Conservation (phyloP, 345 rosid genomes). For the Arabis hirsuta region DNA sequence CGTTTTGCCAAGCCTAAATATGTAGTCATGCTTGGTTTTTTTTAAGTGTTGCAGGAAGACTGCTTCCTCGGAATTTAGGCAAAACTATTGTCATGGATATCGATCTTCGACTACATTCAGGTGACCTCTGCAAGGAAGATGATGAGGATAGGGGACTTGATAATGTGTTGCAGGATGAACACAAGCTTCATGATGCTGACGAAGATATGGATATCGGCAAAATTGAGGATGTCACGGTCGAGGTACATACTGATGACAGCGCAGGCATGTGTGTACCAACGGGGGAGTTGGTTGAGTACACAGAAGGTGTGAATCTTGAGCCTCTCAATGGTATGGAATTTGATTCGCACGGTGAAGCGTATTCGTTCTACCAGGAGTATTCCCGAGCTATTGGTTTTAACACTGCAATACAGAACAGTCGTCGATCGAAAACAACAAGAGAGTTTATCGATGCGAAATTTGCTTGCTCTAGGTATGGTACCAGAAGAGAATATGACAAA, state of each 20-base stretch:
- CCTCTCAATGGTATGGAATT: conserved; percentile 72
- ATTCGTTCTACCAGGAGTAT: conserved; percentile 75
- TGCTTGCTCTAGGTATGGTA: conserved; percentile 80
- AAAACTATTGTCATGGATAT: conserved; percentile 54
- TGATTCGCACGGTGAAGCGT: conserved; percentile 70
- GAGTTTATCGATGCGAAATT: conserved; percentile 80
- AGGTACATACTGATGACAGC: conserved; percentile 44
- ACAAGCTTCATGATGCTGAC: conserved; percentile 48
- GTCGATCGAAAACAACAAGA: conserved; percentile 65
- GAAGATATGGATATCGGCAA: conserved; percentile 49
- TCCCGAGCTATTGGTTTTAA: conserved; percentile 67
- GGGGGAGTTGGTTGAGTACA: conserved; percentile 43
- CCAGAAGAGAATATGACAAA: conserved; percentile 64
- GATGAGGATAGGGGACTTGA: conserved; percentile 54
- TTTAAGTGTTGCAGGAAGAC: conserved; percentile 28
- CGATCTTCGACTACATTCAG: conserved; percentile 71
- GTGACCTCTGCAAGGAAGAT: conserved; percentile 61
- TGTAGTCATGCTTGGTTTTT: not conserved
- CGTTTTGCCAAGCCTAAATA: conserved; percentile 15
- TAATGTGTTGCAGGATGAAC: conserved; percentile 49
- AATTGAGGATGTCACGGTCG: conserved; percentile 47
- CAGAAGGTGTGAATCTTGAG: conserved; percentile 56
- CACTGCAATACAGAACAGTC: conserved; percentile 73
- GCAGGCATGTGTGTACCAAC: conserved; percentile 44
- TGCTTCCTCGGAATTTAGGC: not conserved